These are phyloP conservation scores for Xylariales sp. DNA, from an alignment of 2,329 filamentous ascomycete species.

Conservation along the genomic window DNA sequence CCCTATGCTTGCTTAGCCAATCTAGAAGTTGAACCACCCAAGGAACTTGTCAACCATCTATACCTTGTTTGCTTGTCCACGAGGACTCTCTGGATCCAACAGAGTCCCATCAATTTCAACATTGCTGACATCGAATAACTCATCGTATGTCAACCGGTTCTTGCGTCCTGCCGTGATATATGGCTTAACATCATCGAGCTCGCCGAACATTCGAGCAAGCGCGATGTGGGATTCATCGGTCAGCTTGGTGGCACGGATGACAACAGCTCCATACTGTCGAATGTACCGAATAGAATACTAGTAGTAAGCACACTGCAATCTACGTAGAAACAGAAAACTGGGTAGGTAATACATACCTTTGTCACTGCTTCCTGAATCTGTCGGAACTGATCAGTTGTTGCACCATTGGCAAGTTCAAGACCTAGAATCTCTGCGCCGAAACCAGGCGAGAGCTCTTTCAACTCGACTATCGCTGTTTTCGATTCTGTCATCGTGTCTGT, in stretches of 20 bases:
- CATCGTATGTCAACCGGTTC: conserved; percentile 40
- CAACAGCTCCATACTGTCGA: conserved; percentile 46
- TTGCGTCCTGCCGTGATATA: conserved; percentile 39
- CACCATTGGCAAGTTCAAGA: conserved; percentile 8
- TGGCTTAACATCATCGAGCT: conserved; percentile 49
- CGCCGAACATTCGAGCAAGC: conserved; percentile 46
- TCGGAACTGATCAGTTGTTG: not conserved
- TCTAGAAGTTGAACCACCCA: too few relatives aligned
- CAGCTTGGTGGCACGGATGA: conserved; percentile 46
- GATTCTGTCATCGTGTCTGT: too few relatives aligned
- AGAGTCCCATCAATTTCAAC: conserved; percentile 41
- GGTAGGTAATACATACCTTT: conserved; percentile 7
- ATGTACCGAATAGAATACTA: too few relatives aligned
- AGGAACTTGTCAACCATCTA: too few relatives aligned
- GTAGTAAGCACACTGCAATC: too few relatives aligned
- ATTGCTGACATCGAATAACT: conserved; percentile 57
- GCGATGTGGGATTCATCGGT: conserved; percentile 46
- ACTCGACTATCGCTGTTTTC: not conserved
- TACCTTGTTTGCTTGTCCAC: conserved; percentile 35
- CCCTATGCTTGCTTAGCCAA: too few relatives aligned
- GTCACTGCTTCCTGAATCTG: conserved; percentile 6
- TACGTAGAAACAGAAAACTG: not conserved
- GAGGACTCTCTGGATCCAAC: conserved; percentile 33
- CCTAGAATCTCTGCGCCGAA: conserved; percentile 5
- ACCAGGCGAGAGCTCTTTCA: not conserved